Evolutionary conservation across 495 filamentous ascomycete species (phyloP).

Genomic region (Zalerion maritima): DNA sequence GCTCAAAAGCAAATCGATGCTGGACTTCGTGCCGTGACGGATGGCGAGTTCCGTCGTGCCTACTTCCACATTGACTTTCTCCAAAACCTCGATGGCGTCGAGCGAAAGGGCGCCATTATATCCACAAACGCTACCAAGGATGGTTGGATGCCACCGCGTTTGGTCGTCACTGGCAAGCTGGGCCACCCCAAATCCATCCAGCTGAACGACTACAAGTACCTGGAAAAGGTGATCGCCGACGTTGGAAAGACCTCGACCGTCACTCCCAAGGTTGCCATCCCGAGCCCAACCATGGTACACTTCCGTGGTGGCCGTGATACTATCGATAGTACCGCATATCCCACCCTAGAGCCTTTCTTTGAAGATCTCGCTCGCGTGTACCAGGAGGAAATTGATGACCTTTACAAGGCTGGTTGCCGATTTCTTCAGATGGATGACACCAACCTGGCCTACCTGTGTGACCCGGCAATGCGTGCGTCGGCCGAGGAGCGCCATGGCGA

Average conservation of each 20-base stretch:
- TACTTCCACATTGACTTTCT: conserved; percentile 37
- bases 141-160: conserved; percentile 27
- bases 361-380: conserved; percentile 45
- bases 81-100: conserved; percentile 26
- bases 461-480: conserved; percentile 45
- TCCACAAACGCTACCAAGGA: conserved; percentile 28
- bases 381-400: conserved; percentile 41
- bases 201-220: conserved; percentile 42
- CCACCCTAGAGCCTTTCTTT: conserved; percentile 44
- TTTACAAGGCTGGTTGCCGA: conserved; percentile 46
- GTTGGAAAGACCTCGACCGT: conserved; percentile 13
- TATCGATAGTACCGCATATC: conserved; percentile 41
- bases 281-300: conserved; percentile 52
- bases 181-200: conserved; percentile 35
- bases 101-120: conserved; percentile 24
- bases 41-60: conserved; percentile 54
- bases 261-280: conserved; percentile 50
- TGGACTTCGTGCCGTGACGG: conserved; percentile 49
- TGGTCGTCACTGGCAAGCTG: conserved; percentile 32
- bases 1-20: conserved; percentile 44
- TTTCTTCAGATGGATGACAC: conserved; percentile 56
- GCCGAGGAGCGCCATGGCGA: conserved; percentile 45
- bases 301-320: conserved; percentile 46
- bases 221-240: conserved; percentile 34
- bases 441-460: conserved; percentile 53